These are phyloP conservation scores for Dioszegia crocea DNA, from an alignment of 768 basidiomycete species.

Conservation along the genomic window DNA sequence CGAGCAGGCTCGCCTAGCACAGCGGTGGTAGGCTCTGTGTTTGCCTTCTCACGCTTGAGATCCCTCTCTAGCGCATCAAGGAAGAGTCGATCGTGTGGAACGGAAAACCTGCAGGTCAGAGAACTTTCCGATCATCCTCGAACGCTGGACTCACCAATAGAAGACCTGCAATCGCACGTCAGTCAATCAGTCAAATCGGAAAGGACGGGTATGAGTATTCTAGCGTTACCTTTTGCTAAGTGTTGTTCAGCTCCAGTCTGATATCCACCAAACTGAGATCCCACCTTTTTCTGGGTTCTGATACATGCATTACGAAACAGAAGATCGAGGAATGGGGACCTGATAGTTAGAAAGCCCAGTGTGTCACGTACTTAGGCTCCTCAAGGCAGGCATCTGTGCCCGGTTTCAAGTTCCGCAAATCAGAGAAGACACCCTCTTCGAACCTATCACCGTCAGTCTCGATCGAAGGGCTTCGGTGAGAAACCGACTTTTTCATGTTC, in stretches of 20 bases:
- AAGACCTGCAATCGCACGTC: constrained; percentile 64
- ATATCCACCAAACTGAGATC: no score
- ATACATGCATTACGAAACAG: constrained; percentile 96
- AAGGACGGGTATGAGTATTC: neutral
- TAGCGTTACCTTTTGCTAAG: constrained; percentile 38
- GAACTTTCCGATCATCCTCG: no score
- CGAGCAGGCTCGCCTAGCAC: constrained; percentile 74
- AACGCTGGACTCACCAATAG: constrained; percentile 70
- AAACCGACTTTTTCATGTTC: constrained; percentile 75
- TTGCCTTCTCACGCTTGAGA: constrained; percentile 90
- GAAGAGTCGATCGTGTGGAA: constrained; percentile 94
- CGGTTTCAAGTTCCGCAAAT: constrained; percentile 87
- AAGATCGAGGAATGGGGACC: constrained; percentile 85
- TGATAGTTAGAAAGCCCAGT: constrained; percentile 47
- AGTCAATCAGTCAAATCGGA: neutral
- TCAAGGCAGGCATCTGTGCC: constrained; percentile 88
- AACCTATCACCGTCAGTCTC: neutral
- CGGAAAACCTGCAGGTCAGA: constrained; percentile 71
- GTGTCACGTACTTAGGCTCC: constrained; percentile 68
- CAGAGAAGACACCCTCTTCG: constrained; percentile 92
- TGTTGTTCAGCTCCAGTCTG: no score
- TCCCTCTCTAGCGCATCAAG: constrained; percentile 94
- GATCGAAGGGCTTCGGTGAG: neutral
- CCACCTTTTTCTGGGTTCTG: constrained; percentile 88
- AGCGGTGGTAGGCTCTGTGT: constrained; percentile 75